Evolutionary conservation across 805 yeast genomes (phyloP), one percentile per base, ranked within the genome.

Genomic region (Yarrowia sp.): DNA sequence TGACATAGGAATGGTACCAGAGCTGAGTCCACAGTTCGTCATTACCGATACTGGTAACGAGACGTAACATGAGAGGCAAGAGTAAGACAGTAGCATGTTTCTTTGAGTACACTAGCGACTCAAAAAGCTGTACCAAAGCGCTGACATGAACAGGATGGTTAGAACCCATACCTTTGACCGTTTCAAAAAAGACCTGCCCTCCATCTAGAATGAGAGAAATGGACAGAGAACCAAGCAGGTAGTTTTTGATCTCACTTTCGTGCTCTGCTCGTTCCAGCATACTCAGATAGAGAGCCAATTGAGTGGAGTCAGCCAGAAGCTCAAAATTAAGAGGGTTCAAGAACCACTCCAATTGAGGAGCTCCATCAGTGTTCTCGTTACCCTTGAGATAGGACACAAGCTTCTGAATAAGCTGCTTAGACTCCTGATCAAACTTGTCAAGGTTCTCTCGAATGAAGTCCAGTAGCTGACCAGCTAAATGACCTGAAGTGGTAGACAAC

Each of bases 311-410:
- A 10, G 61, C 45, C 15, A 39, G 45, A 2, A 55, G 61, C 7
- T 55, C 61, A 9, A 55, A 55, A 9, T 55, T 55, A 28, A 28
- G 36, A 4, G 61, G 61, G 14, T 39, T 55, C 38, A 39, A 10
- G 31, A 55, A 55, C 61, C 61, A 55, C 3, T 39, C 15, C n/a
- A 55, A 38, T 31, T 55, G 61, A 31, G 47, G 61, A 38, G 61
- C 36, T 11, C 15, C 44, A 1, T 4, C 33, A 22, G 60, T 51
- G 10, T 51, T n/a, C 8, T 51, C 47, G 15, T 55, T 55, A 8
- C 61, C 61, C 11, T 39, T 41, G 38, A 55, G 47, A n/a, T 55
- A 55, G 10, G 61, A 55, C n/a, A 55, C 47, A 9, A 41, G 36
- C 8, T 41, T 41, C 47, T 55, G 61, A 13, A 41, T 39, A 7